Percentiles rank a stretch among this genome's conserved stretches.
phyloP scores from a whole-genome alignment of 495 filamentous ascomycete species.

The Hapsidospora chrysogenum region DNA sequence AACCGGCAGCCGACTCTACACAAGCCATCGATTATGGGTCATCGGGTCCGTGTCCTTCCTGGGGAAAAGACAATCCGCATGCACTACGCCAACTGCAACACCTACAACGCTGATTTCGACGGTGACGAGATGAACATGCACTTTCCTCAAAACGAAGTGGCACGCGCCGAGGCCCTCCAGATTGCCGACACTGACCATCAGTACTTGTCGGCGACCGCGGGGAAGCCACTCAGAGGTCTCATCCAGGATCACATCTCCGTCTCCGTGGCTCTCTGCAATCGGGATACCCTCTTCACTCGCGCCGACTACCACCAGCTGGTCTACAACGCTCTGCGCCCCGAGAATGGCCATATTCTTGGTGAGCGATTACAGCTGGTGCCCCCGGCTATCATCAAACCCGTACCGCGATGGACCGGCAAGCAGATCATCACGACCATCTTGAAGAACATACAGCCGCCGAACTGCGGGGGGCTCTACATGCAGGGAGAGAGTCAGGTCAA shows the following conservation, averaged over 20 bases:
- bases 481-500: constrained; percentile 61
- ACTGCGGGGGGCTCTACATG: constrained; percentile 64
- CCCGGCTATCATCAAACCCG: constrained; percentile 72
- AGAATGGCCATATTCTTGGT: constrained; percentile 59
- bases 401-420: constrained; percentile 87
- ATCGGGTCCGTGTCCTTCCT: constrained; percentile 79
- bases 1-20: constrained; percentile 99
- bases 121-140: constrained; percentile 99
- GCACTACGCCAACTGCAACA: constrained; percentile 99
- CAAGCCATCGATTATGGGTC: constrained; percentile 99
- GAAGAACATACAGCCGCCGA: constrained; percentile 67
- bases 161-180: constrained; percentile 74
- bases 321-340: constrained; percentile 76
- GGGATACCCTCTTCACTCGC: constrained; percentile 81
- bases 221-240: constrained; percentile 85
- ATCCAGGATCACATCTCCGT: constrained; percentile 99
- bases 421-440: constrained; percentile 89
- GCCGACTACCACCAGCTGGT: constrained; percentile 87
- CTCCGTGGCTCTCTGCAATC: constrained; percentile 74
- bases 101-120: constrained; percentile 99
- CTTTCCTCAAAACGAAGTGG: constrained; percentile 94
- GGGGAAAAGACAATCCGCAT: constrained; percentile 96
- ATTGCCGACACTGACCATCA: constrained; percentile 96
- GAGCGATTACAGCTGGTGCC: constrained; percentile 59
- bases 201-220: constrained; percentile 85